Base-by-base conservation (phyloP, 202 grass and related monocot genomes). In the Alloteropsis angusta region DNA sequence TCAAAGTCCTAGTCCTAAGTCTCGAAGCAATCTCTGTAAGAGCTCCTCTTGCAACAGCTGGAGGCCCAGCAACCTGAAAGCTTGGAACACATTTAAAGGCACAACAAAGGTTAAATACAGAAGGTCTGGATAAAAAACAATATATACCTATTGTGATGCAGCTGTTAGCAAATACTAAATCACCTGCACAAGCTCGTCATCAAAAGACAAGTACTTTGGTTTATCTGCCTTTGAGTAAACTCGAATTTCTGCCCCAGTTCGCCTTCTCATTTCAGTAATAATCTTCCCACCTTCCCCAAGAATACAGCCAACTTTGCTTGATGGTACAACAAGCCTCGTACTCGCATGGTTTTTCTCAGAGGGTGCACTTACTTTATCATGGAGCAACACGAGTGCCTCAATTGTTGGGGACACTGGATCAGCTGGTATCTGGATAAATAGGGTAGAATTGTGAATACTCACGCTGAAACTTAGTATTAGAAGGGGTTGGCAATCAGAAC, bases 101-200 rank as follows among this genome's bases (percentile, higher is more conserved):
- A 75, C 32, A 60, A 67, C 42, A 39, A 39, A 67, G 55, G 75
- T 82, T 57, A 82, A 78, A 60, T 70, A 81, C 13, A 56, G 72
- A 76, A 52, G n/a, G 9, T 65, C 3, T 49, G 61, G 39, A 69
- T 72, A 74, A 71, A 44, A 72, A 73, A 80, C 47, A 70, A 78
- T 37, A 82, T 46, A 32, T 47, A 46, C 30, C 63, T 18, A 70
- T 79, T 15, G 56, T 67, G 17, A 58, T 70, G 26, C 12, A 82
- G 47, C 7, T 63, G 72, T 53, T 19, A 77, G 67, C 5, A 76
- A 75, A 78, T 66, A 85, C 25, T n/a, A 82, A 47, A 59, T 88
- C 83, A 98, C 95, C 91, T 98, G 89, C 68, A 94, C 95, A 78
- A 98, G 92, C 68, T 98, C 95, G 17, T 98, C 89, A 71, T 98